phyloP scores from a whole-genome alignment of 2,329 filamentous ascomycete species.

The Aspergillus proliferans region DNA sequence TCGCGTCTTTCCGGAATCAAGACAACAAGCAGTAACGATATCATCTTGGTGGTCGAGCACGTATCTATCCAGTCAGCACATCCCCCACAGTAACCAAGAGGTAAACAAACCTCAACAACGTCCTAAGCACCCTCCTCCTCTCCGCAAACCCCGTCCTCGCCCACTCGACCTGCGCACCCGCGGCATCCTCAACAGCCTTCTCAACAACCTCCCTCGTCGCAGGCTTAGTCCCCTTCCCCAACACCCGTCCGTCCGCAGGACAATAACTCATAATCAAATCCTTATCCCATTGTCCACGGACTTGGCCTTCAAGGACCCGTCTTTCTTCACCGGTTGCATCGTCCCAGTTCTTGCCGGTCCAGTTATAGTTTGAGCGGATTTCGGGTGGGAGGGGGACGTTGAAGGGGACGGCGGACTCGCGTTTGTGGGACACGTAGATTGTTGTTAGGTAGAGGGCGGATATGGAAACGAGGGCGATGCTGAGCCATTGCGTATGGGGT shows the following conservation, averaged over 20 bases:
- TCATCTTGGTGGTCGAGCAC: constrained; percentile 83
- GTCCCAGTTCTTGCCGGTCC: constrained; percentile 30
- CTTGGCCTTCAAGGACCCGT: constrained; percentile 32
- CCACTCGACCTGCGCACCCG: constrained; percentile 71
- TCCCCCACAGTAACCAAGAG: background rate
- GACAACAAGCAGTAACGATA: constrained; percentile 76
- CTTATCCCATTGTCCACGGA: constrained; percentile 34
- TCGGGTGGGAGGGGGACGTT: constrained; percentile 33
- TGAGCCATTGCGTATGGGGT: constrained; percentile 16
- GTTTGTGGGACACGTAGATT: constrained; percentile 21
- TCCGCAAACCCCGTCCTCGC: constrained; percentile 68
- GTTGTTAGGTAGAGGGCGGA: constrained; percentile 27
- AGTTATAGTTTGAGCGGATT: constrained; percentile 19
- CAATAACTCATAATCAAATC: constrained; percentile 47
- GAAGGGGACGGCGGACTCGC: constrained; percentile 32
- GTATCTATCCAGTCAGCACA: constrained; percentile 41
- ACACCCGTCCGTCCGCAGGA: constrained; percentile 78
- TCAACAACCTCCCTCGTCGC: constrained; percentile 73
- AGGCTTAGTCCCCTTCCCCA: constrained; percentile 62
- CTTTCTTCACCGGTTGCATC: constrained; percentile 28
- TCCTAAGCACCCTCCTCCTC: constrained; percentile 70
- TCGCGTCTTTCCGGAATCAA: constrained; percentile 94
- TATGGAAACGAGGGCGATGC: constrained; percentile 24
- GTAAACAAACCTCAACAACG: constrained; percentile 59
- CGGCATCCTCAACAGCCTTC: constrained; percentile 65